phyloP scores from a whole-genome alignment of 192 early-diverging fungal genomes.

The Backusella macrospora region DNA sequence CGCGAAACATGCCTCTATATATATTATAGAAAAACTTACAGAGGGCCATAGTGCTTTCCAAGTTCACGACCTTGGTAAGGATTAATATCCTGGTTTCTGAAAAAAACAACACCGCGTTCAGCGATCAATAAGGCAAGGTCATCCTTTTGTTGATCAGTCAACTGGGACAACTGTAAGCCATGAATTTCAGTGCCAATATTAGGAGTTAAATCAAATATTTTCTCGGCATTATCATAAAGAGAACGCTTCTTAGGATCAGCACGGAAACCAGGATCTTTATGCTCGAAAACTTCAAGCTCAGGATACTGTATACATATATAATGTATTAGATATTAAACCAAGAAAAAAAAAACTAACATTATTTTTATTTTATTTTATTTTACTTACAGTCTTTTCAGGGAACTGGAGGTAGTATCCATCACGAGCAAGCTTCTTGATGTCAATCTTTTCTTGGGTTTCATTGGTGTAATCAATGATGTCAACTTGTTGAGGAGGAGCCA shows the following conservation, averaged over 20 bases:
- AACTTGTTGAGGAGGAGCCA: slow-evolving; percentile 3
- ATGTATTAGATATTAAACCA: not conserved
- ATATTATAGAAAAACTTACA: slow-evolving; percentile 20
- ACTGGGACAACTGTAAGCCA: slow-evolving; percentile 57
- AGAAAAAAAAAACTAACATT: not conserved
- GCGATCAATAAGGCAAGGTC: slow-evolving; percentile 66
- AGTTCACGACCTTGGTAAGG: slow-evolving; percentile 58
- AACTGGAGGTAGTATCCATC: not conserved
- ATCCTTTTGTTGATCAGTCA: slow-evolving; percentile 62
- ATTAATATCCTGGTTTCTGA: slow-evolving; percentile 69
- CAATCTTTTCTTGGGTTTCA: not conserved
- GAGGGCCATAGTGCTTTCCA: slow-evolving; percentile 48
- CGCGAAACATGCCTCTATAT: not conserved
- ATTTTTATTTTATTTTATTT: not conserved
- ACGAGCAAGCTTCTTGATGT: slow-evolving; percentile 16
- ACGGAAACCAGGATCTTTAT: slow-evolving; percentile 39
- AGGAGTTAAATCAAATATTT: slow-evolving; percentile 59
- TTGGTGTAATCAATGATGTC: not conserved
- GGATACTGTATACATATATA: slow-evolving; percentile 21
- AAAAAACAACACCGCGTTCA: slow-evolving; percentile 72
- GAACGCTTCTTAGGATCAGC: slow-evolving; percentile 61
- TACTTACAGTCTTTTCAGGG: slow-evolving; percentile 17
- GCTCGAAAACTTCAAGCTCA: slow-evolving; percentile 24
- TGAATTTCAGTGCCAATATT: slow-evolving; percentile 70
- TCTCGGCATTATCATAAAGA: slow-evolving; percentile 57